These are phyloP conservation scores for Cladosporium sp. DNA, from an alignment of 2,329 filamentous ascomycete species.

Conservation along the genomic window DNA sequence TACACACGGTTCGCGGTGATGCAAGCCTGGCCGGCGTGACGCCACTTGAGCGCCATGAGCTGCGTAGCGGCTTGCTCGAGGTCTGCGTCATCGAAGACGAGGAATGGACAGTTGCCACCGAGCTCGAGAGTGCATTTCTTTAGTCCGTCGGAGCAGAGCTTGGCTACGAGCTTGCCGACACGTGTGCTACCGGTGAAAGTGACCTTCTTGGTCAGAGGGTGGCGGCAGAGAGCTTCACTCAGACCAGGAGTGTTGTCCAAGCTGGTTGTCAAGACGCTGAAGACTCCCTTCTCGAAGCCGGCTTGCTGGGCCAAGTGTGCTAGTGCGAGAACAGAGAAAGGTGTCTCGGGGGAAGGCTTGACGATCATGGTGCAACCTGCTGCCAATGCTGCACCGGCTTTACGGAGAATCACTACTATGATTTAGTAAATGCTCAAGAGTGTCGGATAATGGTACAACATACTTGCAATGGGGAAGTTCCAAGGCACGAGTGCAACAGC, in stretches of 20 bases:
- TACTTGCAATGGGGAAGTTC: background rate
- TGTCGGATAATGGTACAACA: background rate
- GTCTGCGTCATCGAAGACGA: constrained; percentile 66
- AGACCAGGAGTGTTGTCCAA: constrained; percentile 57
- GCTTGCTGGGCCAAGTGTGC: constrained; percentile 57
- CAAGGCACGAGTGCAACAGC: constrained; percentile 68
- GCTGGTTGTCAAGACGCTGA: constrained; percentile 64
- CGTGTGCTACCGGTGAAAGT: constrained; percentile 64
- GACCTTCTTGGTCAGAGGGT: constrained; percentile 63
- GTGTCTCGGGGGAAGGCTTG: constrained; percentile 71
- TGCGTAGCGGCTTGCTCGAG: constrained; percentile 57
- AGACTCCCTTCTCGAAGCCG: constrained; percentile 61
- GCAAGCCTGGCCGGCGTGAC: constrained; percentile 66
- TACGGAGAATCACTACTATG: constrained; percentile 61
- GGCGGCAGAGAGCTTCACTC: constrained; percentile 58
- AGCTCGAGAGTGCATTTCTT: constrained; percentile 68
- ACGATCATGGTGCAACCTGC: constrained; percentile 74
- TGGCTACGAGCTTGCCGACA: constrained; percentile 64
- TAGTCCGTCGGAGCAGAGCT: constrained; percentile 60
- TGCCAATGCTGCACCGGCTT: constrained; percentile 67
- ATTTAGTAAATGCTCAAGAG: background rate
- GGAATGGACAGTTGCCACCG: constrained; percentile 65
- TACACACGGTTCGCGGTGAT: constrained; percentile 67
- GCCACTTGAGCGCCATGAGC: constrained; percentile 55
- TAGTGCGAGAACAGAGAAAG: constrained; percentile 58